Evolutionary conservation across 1,139 yeast genomes (phyloP), one percentile per base, ranked within the genome.

Genomic region (Eremothecium coryli): DNA sequence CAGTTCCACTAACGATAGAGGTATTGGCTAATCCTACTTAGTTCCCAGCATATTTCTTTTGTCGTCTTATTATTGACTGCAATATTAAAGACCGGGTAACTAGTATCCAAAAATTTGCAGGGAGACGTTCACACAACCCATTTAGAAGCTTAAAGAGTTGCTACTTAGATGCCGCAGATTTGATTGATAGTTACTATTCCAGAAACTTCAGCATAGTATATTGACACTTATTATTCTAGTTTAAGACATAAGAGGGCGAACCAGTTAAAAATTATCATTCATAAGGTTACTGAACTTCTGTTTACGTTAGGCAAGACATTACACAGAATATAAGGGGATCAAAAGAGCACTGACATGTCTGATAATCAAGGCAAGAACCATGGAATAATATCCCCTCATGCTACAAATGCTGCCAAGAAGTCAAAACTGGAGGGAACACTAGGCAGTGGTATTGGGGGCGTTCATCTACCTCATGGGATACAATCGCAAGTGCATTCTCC

Each of bases 371-470:
- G 30, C 22, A 27, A 27, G 22, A n/a, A 27, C 15, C 30, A 27
- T 14, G 44, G 45, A 12, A 38, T 44, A 13, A 37, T 44, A n/a
- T 42, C 48, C 10, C 48, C 48, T 6, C 28, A 40, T 24, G 43
- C 41, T 31, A 33, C 39, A 8, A 37, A 40, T 32, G 44, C 43
- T 20, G 44, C 40, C n/a, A 42, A 31, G 24, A 41, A 41, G 28
- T 39, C 45, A 8, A 40, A 42, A 27, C 45, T 43, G 8, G 48
- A 44, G 29, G 46, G 46, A 13, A 35, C 43, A 21, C 29, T 44
- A 33, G 34, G 37, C 10, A 38, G 41, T 9, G 26, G 26, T 10
- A 16, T 26, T 6, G 21, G 7, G n/a, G 17, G 24, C 20, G 35
- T 22, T 6, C 30, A 27, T 16, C 11, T 11, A 4, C 22, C n/a